phyloP scores from a whole-genome alignment of 345 rosid genomes.

The Trapa incisa region DNA sequence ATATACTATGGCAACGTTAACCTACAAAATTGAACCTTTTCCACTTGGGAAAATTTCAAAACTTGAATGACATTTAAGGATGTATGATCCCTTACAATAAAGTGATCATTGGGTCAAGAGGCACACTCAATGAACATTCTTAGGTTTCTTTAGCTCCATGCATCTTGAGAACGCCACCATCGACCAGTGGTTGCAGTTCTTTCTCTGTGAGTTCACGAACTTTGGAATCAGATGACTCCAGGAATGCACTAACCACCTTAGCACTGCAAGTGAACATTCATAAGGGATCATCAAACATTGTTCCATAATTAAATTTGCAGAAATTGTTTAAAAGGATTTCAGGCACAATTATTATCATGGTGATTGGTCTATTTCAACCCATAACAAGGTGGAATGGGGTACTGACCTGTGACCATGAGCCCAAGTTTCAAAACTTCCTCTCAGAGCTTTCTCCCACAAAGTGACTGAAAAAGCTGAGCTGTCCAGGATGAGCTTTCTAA shows the following conservation, averaged over 20 bases:
- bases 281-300: background rate
- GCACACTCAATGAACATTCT: conserved; percentile 15
- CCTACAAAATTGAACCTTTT: too few species aligned
- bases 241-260: conserved; percentile 58
- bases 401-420: conserved; percentile 87
- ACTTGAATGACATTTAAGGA: background rate
- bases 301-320: background rate
- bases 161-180: conserved; percentile 36
- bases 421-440: conserved; percentile 52
- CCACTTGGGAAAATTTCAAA: background rate
- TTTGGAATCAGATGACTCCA: conserved; percentile 45
- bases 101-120: background rate
- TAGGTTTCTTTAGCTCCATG: conserved; percentile 20
- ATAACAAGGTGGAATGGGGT: background rate
- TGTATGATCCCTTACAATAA: background rate
- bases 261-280: conserved; percentile 36
- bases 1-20: too few species aligned
- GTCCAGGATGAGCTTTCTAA: conserved; percentile 63
- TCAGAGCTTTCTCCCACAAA: conserved; percentile 62
- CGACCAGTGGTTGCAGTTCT: conserved; percentile 64
- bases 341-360: too few species aligned
- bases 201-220: conserved; percentile 34
- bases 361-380: background rate
- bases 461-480: conserved; percentile 52
- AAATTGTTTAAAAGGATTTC: background rate